Evolutionary conservation across 306 rosid genomes (phyloP).

Genomic region (Begonia loranthoides): DNA sequence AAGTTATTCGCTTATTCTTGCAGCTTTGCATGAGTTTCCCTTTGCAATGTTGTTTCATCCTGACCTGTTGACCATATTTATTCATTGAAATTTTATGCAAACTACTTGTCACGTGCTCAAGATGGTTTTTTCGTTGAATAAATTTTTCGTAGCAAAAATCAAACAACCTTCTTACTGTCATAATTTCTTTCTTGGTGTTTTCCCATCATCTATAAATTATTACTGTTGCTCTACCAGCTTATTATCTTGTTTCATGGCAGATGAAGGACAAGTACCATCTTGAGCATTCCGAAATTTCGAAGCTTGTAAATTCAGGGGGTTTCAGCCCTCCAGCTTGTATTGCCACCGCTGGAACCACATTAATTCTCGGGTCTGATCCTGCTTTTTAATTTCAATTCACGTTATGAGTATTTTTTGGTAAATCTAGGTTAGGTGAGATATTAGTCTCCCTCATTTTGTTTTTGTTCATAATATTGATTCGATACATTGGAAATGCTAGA

Average conservation of each 20-base stretch:
- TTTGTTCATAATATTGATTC: no score
- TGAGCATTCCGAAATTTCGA: slow-evolving; percentile 43
- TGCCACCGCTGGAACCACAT: slow-evolving; percentile 91
- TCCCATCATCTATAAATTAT: no score
- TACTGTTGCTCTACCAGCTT: not conserved
- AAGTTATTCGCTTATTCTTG: slow-evolving; percentile 5
- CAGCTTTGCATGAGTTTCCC: not conserved
- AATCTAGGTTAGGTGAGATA: no score
- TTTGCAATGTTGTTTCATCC: not conserved
- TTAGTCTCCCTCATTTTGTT: no score
- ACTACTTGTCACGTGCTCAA: no score
- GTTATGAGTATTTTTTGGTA: not conserved
- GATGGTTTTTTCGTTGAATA: no score
- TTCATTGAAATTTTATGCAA: no score
- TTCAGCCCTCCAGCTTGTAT: slow-evolving; percentile 45
- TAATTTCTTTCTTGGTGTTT: no score
- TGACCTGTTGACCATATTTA: not conserved
- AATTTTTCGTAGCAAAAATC: no score
- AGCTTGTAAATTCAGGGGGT: slow-evolving; percentile 39
- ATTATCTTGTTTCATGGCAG: slow-evolving; percentile 25
- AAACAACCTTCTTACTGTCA: no score
- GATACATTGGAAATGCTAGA: no score
- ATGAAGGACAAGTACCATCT: slow-evolving; percentile 34
- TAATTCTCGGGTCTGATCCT: slow-evolving; percentile 59
- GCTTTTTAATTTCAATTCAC: not conserved